phyloP scores from a whole-genome alignment of 2,329 filamentous ascomycete species.

The Aspergillus ibericus region DNA sequence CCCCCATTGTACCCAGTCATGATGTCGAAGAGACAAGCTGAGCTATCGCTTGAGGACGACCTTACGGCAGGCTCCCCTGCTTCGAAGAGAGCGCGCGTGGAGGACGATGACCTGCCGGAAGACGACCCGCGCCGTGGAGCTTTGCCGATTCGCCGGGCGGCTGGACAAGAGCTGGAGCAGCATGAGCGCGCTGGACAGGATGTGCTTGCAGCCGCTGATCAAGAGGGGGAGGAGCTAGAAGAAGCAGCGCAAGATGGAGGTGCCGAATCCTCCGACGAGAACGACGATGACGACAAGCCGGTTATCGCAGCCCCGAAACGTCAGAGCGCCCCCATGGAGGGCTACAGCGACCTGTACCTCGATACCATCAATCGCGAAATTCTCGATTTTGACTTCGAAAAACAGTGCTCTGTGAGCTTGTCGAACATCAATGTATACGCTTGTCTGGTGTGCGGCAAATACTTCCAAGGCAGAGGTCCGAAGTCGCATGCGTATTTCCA shows the following conservation, averaged over 20 bases:
- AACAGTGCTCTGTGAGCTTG: conserved; percentile 91
- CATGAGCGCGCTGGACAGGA: conserved; percentile 38
- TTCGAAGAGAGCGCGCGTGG: conserved; percentile 47
- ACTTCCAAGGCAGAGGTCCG: conserved; percentile 89
- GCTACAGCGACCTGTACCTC: conserved; percentile 94
- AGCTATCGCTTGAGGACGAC: conserved; percentile 42
- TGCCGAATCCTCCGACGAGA: conserved; percentile 31
- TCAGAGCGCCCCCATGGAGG: conserved; percentile 76
- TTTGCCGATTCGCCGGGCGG: conserved; percentile 26
- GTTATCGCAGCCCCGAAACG: conserved; percentile 50
- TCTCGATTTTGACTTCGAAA: conserved; percentile 98
- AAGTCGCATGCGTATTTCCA: conserved; percentile 98
- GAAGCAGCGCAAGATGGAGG: conserved; percentile 31
- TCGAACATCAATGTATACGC: conserved; percentile 99
- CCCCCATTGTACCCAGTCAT: conserved; percentile 17
- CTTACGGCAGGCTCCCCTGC: conserved; percentile 39
- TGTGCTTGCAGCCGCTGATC: conserved; percentile 60
- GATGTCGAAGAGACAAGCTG: conserved; percentile 52
- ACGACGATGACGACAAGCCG: conserved; percentile 41
- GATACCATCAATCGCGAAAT: conserved; percentile 93
- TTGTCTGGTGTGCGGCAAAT: conserved; percentile 95
- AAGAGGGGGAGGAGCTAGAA: conserved; percentile 62
- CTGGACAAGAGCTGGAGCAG: conserved; percentile 34
- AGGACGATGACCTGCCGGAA: conserved; percentile 32
- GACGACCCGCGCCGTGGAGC: conserved; percentile 26